Evolutionary conservation across 2,329 filamentous ascomycete species (phyloP), one percentile per base, ranked within the genome.

Genomic region (Xylaria sp.): DNA sequence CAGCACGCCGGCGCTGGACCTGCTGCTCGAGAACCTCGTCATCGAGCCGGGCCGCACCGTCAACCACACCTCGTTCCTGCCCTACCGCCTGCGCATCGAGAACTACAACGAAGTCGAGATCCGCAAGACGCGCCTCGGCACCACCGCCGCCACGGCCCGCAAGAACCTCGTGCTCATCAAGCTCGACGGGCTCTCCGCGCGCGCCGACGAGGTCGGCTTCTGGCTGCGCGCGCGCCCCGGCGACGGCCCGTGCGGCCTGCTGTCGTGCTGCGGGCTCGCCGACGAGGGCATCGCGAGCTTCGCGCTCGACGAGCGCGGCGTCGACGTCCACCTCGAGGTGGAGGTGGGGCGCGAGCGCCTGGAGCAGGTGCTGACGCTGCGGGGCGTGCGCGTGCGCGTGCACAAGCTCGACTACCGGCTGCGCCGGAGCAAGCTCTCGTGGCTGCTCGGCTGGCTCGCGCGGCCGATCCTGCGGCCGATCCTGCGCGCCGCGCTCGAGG

Each of bases 281-380:
- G 92, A 96, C 65, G 83, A 92, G 69, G 93, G 93, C 3, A 89
- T 97, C 44, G 91, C 89, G 4, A 91, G 88, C 24, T 92, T 97
- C 72, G 84, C 85, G 41, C 83, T 97, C 4, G 93, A 97, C 70
- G 86, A 93, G 63, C 84, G 90, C 18, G 93, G 93, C 17, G 85
- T 97, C 53, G 93, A 97, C 69, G 83, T 97, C 45, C 85, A 90
- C 22, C 75, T 97, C 5, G 91, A 96, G 62, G 75, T 97, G 0
- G 92, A 96, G 67, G 84, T 97, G 48, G 88, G 88, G 44, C 87
- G 87, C 54, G 88, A 92, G 59, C 79, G 82, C 1, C 73, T 95
- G 2, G 92, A 97, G 65, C 85, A 92, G 65, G 88, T 97, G 9
- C 80, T 97, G 7, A 86, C 87, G 0, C 80, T 97, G 4, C 85